Conservation (phyloP, 345 rosid species). For the Garcia nutans region DNA sequence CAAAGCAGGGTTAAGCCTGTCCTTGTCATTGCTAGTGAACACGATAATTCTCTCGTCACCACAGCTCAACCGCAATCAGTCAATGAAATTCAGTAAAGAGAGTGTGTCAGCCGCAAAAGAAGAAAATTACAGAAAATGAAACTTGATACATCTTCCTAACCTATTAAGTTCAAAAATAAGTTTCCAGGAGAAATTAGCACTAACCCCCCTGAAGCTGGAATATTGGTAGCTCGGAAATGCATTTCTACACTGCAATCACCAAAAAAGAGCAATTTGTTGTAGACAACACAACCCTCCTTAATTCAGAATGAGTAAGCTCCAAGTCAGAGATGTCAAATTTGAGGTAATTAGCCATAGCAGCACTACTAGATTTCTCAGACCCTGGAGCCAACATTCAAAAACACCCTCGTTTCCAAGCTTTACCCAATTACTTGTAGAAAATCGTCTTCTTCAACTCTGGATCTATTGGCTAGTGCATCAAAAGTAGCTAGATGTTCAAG, state of each 20-base stretch:
- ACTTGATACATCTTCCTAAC: too few species aligned
- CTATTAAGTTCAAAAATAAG: not conserved
- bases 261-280: conserved; percentile 44
- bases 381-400: conserved; percentile 59
- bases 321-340: conserved; percentile 55
- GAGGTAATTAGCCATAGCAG: conserved; percentile 56
- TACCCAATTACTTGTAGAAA: conserved; percentile 49
- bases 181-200: not conserved
- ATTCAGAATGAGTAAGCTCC: conserved; percentile 43
- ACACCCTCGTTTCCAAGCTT: conserved; percentile 59
- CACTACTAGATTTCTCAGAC: conserved; percentile 56
- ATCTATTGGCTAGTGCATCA: conserved; percentile 47
- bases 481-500: conserved; percentile 55
- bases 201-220: conserved; percentile 3
- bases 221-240: too few species aligned
- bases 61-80: too few species aligned
- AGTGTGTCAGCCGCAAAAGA: conserved; percentile 12
- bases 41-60: conserved; percentile 28
- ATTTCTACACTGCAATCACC: conserved; percentile 36
- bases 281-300: conserved; percentile 42
- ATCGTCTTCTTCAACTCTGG: conserved; percentile 39
- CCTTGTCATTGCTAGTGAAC: conserved; percentile 28
- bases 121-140: not conserved
- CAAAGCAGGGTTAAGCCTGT: conserved; percentile 27
- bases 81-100: conserved; percentile 24